Evolutionary conservation across 257 asterid species (phyloP).

Genomic region (Forsythia viridissima): DNA sequence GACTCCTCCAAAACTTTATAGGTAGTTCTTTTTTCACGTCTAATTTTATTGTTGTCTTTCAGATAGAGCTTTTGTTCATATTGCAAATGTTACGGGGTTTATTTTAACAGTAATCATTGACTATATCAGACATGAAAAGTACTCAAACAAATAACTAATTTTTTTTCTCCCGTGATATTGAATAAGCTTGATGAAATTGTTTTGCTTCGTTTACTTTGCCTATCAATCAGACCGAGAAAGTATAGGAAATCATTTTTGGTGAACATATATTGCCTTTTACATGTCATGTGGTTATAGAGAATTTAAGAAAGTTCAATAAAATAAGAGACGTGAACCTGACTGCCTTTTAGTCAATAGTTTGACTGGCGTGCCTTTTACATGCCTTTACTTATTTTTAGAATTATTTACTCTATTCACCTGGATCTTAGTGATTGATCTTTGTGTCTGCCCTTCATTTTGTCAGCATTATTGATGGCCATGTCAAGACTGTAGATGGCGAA

Average conservation of each 20-base stretch:
- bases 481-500: constrained; percentile 66
- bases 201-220: not conserved
- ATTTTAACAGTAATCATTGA: not conserved
- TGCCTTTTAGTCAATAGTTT: not conserved
- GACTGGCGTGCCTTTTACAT: not conserved
- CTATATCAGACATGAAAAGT: not conserved
- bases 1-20: constrained; percentile 71
- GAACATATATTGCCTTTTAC: not conserved
- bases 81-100: not conserved
- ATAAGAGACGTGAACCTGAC: not conserved
- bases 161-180: not conserved
- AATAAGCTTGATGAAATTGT: not conserved
- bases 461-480: constrained; percentile 81
- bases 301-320: not conserved
- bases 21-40: constrained; percentile 40
- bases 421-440: not conserved
- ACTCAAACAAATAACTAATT: not conserved
- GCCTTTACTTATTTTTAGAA: not conserved
- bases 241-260: not conserved
- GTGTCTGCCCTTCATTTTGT: constrained; percentile 20
- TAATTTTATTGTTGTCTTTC: not conserved
- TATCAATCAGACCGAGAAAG: not conserved
- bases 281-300: not conserved
- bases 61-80: not conserved
- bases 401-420: not conserved